phyloP scores from a whole-genome alignment of 768 basidiomycete genomes.

The Boletus tomentosulus region DNA sequence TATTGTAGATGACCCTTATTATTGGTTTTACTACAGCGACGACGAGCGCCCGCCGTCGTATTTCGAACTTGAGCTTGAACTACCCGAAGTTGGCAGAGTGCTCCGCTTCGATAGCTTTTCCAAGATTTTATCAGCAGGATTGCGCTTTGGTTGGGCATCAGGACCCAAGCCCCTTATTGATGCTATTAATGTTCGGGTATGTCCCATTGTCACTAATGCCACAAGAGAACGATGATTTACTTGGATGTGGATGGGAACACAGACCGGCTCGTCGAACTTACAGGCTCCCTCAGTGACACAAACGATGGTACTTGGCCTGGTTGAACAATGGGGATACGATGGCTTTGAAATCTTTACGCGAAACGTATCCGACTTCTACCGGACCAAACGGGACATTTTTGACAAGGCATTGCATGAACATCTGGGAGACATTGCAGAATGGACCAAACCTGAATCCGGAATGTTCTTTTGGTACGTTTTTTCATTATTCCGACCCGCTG shows the following conservation, averaged over 20 bases:
- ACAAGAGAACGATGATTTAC: background rate
- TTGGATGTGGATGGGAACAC: conserved; percentile 3
- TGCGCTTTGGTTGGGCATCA: conserved; percentile 71
- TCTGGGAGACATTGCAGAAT: conserved; percentile 32
- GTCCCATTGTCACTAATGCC: conserved; percentile 19
- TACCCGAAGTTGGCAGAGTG: conserved; percentile 63
- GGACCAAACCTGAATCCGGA: conserved; percentile 30
- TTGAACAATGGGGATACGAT: conserved; percentile 65
- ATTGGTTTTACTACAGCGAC: conserved; percentile 61
- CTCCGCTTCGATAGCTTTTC: conserved; percentile 82
- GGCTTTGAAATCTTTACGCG: conserved; percentile 66
- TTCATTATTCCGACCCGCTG: background rate
- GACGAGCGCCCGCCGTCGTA: conserved; percentile 63
- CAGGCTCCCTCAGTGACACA: conserved; percentile 57
- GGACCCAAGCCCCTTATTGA: conserved; percentile 55
- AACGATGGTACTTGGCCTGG: conserved; percentile 48
- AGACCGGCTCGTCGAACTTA: conserved; percentile 65
- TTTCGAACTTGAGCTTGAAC: conserved; percentile 65
- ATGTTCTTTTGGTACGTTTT: conserved; percentile 76
- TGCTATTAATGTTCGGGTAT: conserved; percentile 62
- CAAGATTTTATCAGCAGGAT: conserved; percentile 69
- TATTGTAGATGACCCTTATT: conserved; percentile 61
- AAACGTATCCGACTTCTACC: conserved; percentile 63
- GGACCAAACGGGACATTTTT: conserved; percentile 65
- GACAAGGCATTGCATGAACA: conserved; percentile 65